phyloP scores from a whole-genome alignment of 148 eudicot genomes.

The Beta vulgaris region DNA sequence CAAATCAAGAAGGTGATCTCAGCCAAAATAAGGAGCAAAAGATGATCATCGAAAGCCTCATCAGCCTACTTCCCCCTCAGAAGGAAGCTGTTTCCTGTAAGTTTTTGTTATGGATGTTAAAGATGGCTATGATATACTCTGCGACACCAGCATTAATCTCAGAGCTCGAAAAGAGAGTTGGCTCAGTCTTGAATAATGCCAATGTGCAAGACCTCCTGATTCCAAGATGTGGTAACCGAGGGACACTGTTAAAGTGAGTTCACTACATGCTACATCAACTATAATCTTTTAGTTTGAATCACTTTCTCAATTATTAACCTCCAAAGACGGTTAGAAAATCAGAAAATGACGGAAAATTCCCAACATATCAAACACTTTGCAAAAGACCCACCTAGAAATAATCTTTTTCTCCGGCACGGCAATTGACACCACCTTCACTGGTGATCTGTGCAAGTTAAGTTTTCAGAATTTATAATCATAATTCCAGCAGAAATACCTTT shows the following conservation, averaged over 20 bases:
- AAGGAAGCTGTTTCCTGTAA: conserved; percentile 63
- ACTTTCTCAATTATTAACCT: not conserved
- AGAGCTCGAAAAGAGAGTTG: conserved; percentile 71
- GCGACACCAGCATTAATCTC: conserved; percentile 63
- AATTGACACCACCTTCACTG: not conserved
- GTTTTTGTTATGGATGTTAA: conserved; percentile 55
- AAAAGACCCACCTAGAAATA: not conserved
- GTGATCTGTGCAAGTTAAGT: not conserved
- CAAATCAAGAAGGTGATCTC: conserved; percentile 28
- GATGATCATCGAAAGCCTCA: conserved; percentile 58
- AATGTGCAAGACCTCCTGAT: conserved; percentile 56
- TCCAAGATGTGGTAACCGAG: conserved; percentile 39
- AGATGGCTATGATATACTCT: conserved; percentile 50
- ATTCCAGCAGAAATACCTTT: too few species aligned
- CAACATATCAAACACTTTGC: not conserved
- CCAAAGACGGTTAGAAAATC: too few species aligned
- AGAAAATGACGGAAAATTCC: too few species aligned
- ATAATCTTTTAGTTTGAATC: not conserved
- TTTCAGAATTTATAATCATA: not conserved
- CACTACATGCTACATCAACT: not conserved
- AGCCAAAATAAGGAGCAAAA: conserved; percentile 46
- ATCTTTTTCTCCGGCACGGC: not conserved
- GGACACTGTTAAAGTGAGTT: conserved; percentile 43
- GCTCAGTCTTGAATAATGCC: conserved; percentile 59
- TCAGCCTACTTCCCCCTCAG: conserved; percentile 64